Base-by-base conservation (phyloP, 805 yeast genomes). In the Candida nonsorbophila region DNA sequence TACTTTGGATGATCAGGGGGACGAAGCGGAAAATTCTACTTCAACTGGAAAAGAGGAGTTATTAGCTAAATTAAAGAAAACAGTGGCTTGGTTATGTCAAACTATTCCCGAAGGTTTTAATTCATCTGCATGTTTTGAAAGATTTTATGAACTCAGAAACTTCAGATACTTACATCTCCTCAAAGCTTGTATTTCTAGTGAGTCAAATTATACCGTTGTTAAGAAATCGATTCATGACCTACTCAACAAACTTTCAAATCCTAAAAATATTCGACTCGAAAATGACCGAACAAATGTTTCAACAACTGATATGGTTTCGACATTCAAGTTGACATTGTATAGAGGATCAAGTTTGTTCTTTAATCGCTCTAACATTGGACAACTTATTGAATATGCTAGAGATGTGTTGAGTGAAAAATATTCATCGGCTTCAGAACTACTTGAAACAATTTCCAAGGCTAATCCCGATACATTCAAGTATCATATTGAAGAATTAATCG, bases 381-480 rank as follows among this genome's bases (percentile, higher is more conserved):
- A 72, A 11, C 53, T 84, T 4, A 52, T 83, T n/a, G 64, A 55
- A 12, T 44, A 63, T 20, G 56, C 73, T 5, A 66, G 62, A 31
- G 62, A 70, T 28, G 27, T 51, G 3, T 29, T 41, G 5, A 46
- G 51, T 25, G 41, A 51, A 8, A 45, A 58, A 40, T 40, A 46
- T 22, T 28, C 51, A 5, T 39, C 54, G 16, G 68, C 87, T 0
- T 72, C 75, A 32, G 74, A 67, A 27, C 39, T 82, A 4, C 53
- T 85, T 15, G 77, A 76, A 34, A 63, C 71, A 23, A 71, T 84
- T 3, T 77, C 94, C 0, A 43, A 51, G 2, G 62, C 70, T 3
- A 58, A 72, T 26, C 95, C 95, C 1, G 67, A 69, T 9, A 75
- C 79, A 1, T 68, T 86, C 48, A 73, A 72, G 41, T 67, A 69